Conservation (phyloP, 2,329 filamentous ascomycete genomes). For the Arthrinium phaeospermum region DNA sequence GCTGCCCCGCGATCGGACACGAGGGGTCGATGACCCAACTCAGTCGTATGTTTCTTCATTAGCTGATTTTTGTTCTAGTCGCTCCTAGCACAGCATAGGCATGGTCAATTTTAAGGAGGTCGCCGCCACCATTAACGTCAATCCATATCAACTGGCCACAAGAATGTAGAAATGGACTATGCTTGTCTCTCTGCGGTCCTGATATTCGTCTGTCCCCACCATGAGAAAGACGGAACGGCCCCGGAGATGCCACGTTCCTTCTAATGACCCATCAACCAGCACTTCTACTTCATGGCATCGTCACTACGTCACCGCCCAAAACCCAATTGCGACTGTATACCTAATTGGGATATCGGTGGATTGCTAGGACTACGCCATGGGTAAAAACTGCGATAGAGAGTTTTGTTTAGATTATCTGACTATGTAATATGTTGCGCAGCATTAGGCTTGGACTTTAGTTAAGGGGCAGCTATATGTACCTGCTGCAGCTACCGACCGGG, state of each 20-base stretch:
- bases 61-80: conserved; percentile 1
- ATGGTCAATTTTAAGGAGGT: background rate
- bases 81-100: background rate
- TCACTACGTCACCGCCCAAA: no score
- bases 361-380: no score
- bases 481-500: background rate
- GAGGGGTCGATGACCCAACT: conserved; percentile 3
- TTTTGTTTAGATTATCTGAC: background rate
- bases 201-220: background rate
- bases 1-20: conserved; percentile 19
- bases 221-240: background rate
- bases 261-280: no score
- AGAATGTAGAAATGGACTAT: background rate
- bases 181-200: background rate
- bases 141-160: background rate
- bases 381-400: background rate
- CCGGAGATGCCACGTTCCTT: background rate
- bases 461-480: background rate
- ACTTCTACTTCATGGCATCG: no score
- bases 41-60: conserved; percentile 11
- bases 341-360: no score
- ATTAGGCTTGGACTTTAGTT: background rate
- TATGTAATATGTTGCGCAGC: background rate
- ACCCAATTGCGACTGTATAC: no score
- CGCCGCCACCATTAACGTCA: background rate